These are phyloP conservation scores for Dactylellina cionopaga DNA, from an alignment of 2,329 filamentous ascomycete species.

Conservation along the genomic window DNA sequence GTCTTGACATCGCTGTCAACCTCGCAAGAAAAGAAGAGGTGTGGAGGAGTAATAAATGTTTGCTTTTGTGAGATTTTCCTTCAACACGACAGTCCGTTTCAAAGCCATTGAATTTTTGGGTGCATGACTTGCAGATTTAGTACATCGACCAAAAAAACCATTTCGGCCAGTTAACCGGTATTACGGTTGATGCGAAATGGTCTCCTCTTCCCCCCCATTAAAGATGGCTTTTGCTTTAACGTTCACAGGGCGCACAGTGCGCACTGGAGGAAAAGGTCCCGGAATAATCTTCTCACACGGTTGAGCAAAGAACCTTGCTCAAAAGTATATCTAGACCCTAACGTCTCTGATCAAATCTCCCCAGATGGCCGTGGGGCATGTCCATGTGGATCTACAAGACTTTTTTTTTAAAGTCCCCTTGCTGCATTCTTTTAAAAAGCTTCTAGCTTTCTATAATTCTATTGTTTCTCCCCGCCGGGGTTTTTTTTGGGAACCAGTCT, in stretches of 20 bases:
- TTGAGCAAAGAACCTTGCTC: constrained; percentile 40
- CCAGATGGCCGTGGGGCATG: constrained; percentile 32
- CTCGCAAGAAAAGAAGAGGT: constrained; percentile 23
- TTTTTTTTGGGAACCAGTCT: constrained; percentile 17
- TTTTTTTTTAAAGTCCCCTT: constrained; percentile 44
- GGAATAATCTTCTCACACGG: constrained; percentile 6
- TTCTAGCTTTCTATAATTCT: constrained; percentile 1
- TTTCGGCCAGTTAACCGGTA: constrained; percentile 34
- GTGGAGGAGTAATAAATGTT: constrained; percentile 12
- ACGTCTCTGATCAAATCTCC: constrained; percentile 28
- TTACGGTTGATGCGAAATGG: constrained; percentile 13
- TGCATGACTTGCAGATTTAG: constrained; percentile 47
- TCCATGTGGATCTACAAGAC: constrained; percentile 45
- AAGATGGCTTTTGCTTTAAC: constrained; percentile 2
- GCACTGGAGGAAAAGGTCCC: constrained; percentile 14
- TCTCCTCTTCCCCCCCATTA: constrained; percentile 1
- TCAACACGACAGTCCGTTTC: constrained; percentile 39
- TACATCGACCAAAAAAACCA: constrained; percentile 12
- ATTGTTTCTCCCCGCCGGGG: constrained; percentile 35
- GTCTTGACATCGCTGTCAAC: constrained; percentile 5
- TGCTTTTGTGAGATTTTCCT: constrained; percentile 33
- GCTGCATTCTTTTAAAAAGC: constrained; percentile 40
- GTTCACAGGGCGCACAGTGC: too few species aligned
- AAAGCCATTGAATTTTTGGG: constrained; percentile 16
- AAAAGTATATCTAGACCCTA: constrained; percentile 52